Base-by-base conservation (phyloP, 495 filamentous ascomycete genomes). In the Penicillium soppii region DNA sequence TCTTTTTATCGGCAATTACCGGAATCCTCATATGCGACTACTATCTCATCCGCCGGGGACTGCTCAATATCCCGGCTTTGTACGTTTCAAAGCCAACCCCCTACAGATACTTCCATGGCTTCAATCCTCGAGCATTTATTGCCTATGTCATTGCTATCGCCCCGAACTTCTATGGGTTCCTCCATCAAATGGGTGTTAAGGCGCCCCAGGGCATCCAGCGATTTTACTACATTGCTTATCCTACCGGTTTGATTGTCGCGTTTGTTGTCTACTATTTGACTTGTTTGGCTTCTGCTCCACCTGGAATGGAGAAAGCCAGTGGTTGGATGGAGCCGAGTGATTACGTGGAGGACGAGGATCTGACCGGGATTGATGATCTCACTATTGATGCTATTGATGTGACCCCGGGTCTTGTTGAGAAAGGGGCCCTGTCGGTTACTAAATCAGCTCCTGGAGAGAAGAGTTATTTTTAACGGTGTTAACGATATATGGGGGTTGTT, bases 201-300 rank as follows among this genome's bases (percentile, higher is more conserved):
- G 69, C 67, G 5, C 65, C 67, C 6, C 1, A 49, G 8, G 61
- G 62, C 0, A 62, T 69, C 10, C 43, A 60, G 22, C 51, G 65
- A 26, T 66, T 68, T 12, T 72, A 72, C 30, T 72, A 67, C 23
- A 56, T 72, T 21, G 65, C 67, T 7, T 70, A 70, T 38, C 57
- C 57, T 10, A 64, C 62, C 16, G 67, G 67, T 0, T 13, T 72
- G 12, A 38, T 65, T 16, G 35, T 70, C 21, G 57, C 52, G 2
- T 69, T 70, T 44, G 39, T 16, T 2, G 51, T 56, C 6, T 72
- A 70, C 50, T 68, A 57, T 41, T 25, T 51, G 20, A 5, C 30
- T 43, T 42, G 52, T 46, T 45, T 51, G 22, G 23, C 43, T 0
- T 57, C 32, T 36, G 33, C 55, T 5, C 62, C 62, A 5, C n/a